These are phyloP conservation scores for Fibroporia radiculosa DNA, from an alignment of 768 basidiomycete genomes.

Conservation along the genomic window DNA sequence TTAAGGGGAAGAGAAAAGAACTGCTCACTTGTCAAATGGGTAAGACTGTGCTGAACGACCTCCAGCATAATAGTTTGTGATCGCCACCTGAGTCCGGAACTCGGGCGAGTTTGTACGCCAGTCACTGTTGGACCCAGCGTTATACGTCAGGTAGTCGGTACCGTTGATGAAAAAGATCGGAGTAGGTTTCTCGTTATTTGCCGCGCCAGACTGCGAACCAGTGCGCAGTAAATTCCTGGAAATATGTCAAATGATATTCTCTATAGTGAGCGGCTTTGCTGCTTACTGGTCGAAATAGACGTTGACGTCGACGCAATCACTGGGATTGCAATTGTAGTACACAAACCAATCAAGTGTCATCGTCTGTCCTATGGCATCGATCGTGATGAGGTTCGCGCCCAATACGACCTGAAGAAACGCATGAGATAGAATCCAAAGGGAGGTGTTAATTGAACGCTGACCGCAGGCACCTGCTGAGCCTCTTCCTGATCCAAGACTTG, in stretches of 20 bases:
- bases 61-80: constrained; percentile 6
- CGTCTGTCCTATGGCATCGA: constrained; percentile 6
- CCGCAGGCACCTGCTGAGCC: neutral
- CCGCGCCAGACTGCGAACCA: neutral
- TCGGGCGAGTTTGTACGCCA: constrained; percentile 5
- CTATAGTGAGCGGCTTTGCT: neutral
- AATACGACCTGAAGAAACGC: constrained; percentile 6
- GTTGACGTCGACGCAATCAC: constrained; percentile 10
- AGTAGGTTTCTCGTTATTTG: neutral
- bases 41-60: constrained; percentile 10
- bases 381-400: constrained; percentile 8
- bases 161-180: constrained; percentile 10
- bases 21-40: constrained; percentile 12
- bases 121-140: constrained; percentile 5
- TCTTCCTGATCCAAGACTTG: constrained; percentile 7
- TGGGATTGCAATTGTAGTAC: neutral
- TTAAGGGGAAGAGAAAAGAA: neutral
- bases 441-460: neutral
- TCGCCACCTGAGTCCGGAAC: constrained; percentile 10
- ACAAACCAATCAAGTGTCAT: constrained; percentile 12
- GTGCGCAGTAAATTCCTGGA: constrained; percentile 8
- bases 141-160: constrained; percentile 1
- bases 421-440: neutral
- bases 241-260: no score
- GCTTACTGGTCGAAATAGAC: constrained; percentile 13